These are phyloP conservation scores for Westerdykella aurantiaca DNA, from an alignment of 2,329 filamentous ascomycete species.

Conservation along the genomic window DNA sequence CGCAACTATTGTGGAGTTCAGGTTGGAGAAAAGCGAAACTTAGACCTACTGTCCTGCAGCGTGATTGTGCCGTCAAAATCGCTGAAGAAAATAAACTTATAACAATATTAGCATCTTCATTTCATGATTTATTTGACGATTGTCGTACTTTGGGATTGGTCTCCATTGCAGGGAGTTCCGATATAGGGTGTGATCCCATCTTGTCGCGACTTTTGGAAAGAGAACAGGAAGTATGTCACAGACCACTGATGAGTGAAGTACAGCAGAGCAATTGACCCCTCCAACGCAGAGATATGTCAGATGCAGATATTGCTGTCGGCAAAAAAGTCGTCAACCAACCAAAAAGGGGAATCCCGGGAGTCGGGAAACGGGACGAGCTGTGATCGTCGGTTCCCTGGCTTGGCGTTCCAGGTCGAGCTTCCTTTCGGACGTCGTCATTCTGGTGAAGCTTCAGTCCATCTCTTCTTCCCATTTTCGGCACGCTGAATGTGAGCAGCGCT, in stretches of 20 bases:
- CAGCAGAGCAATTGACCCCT: conserved; percentile 1
- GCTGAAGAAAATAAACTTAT: conserved; percentile 89
- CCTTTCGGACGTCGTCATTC: not conserved
- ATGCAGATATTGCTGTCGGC: conserved; percentile 7
- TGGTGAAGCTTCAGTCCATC: not conserved
- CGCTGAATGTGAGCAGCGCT: conserved; percentile 20
- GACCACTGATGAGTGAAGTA: conserved; percentile 1
- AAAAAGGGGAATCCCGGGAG: conserved; percentile 19
- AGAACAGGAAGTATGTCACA: not conserved
- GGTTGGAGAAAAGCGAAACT: conserved; percentile 1
- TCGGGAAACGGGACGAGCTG: conserved; percentile 1
- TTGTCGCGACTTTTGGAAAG: conserved; percentile 6
- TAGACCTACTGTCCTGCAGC: conserved; percentile 55
- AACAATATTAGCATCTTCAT: conserved; percentile 11
- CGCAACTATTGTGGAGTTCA: not conserved
- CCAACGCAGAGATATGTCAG: not conserved
- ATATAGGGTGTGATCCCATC: conserved; percentile 22
- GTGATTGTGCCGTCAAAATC: conserved; percentile 98
- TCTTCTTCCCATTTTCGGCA: conserved; percentile 1
- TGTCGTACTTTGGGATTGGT: conserved; percentile 53
- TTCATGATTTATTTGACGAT: conserved; percentile 8
- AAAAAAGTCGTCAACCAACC: conserved; percentile 9
- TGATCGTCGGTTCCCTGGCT: conserved; percentile 6
- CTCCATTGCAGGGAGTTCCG: conserved; percentile 43
- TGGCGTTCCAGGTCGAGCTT: conserved; percentile 21